Evolutionary conservation across 371 early-diverging fungal species (phyloP), one percentile per base, ranked within the genome.

Genomic region (Rhizopus stolonifer): DNA sequence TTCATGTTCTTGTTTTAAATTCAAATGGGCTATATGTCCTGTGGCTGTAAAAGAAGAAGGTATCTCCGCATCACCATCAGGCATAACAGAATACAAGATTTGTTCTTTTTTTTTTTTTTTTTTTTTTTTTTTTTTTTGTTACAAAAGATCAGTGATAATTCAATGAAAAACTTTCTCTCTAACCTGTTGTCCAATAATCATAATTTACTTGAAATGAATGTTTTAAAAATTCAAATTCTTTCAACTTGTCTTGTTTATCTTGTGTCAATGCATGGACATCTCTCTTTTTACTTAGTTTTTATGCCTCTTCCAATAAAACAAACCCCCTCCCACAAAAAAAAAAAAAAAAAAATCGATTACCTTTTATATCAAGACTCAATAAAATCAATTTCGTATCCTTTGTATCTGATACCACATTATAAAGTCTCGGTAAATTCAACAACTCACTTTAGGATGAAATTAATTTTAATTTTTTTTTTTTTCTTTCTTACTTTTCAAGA

Each of bases 1-100:
- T 8, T 83, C 69, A 45, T 86, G 86, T 56, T 95, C 91, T 25
- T 92, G 91, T 46, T 94, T 84, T 46, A 99, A 69, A 66, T 99
- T 99, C 79, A 99, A 83, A 64, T 98, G 99, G 1, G 98, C 93
- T 86, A 60, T 18, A 36, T 98, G 98, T 3, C 99, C 99, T 43
- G 95, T 86, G 15, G 90, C 83, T 36, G 95, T 94, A 67, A 89
- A 98, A 2, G 95, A 85, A 9, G 91, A 84, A 7, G 94, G 95
- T 7, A 89, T 86, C 32, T 93, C 91, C 38, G 67, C 69, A 17
- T 75, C 61, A 15, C 86, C 81, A 26, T 90, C 89, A 0, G 99
- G 98, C 17, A 98, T 74, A 0, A 98, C 82, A 5, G 97, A 87
- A 39, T 88, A 78, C 23, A 98, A 66, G 21, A 96, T 81, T 56